Conservation (phyloP, 192 early-diverging fungal species). For the Podila verticillata region DNA sequence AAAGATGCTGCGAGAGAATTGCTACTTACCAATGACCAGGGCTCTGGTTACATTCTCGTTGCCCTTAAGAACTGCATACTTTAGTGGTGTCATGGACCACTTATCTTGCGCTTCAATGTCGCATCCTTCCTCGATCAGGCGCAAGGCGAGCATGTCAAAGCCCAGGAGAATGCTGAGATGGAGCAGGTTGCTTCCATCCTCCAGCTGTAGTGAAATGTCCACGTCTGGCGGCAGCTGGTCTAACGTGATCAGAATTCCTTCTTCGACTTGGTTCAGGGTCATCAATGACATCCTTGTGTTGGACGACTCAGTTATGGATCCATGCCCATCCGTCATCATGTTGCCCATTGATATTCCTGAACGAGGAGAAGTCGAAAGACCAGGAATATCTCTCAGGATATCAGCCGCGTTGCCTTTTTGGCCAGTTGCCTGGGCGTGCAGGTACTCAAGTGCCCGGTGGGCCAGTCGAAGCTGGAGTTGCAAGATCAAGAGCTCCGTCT, state of each 20-base stretch:
- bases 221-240: constrained; percentile 12
- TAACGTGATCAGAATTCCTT: constrained; percentile 25
- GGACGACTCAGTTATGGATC: background rate
- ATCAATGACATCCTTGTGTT: constrained; percentile 1
- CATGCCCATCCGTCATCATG: background rate
- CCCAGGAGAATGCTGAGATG: constrained; percentile 35
- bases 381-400: constrained; percentile 36
- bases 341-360: constrained; percentile 22
- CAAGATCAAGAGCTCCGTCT: constrained; percentile 37
- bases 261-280: constrained; percentile 23
- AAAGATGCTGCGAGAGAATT: background rate
- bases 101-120: constrained; percentile 32
- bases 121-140: constrained; percentile 40
- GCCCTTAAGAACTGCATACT: constrained; percentile 37
- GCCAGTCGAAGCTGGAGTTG: constrained; percentile 38
- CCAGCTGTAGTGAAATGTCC: constrained; percentile 45
- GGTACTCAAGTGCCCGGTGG: constrained; percentile 39
- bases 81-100: constrained; percentile 32
- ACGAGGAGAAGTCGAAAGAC: constrained; percentile 15
- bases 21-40: constrained; percentile 28
- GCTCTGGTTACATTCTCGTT: constrained; percentile 25
- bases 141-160: constrained; percentile 1
- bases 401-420: constrained; percentile 28
- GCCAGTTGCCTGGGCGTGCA: constrained; percentile 34
- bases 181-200: constrained; percentile 39